Evolutionary conservation across 192 early-diverging fungal species (phyloP), one percentile per base, ranked within the genome.

Genomic region (Backusella sp.): DNA sequence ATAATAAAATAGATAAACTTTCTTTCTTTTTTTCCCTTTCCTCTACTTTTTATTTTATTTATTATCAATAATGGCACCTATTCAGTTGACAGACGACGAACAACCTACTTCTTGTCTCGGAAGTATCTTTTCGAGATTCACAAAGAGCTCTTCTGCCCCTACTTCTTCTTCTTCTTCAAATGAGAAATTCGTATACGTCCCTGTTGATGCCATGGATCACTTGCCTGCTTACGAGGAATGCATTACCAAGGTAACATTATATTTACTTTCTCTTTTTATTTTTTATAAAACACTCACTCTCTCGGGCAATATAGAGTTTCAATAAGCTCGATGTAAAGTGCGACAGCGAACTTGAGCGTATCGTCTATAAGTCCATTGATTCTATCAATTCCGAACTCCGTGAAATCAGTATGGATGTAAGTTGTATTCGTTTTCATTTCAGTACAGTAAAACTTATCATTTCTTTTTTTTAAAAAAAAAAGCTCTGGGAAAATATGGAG

Each of bases 401-500:
- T 42, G 26, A 32, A 37, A 77, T 81, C 36, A 81, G 80, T 42
- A 41, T 81, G 19, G 75, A 81, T 42, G 79, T 80, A 80, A 70
- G 36, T 19, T 17, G 15, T 11, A 28, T 30, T 28, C 12, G 4
- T 36, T 26, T 66, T 15, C 19, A 14, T 53, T 53, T 53, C 17
- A 23, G 5, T 52, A 5, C 26, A 56, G 21, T 21, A 23, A 56
- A 23, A 56, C 19, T 56, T n/a, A 56, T 26, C 11, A 44, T 19
- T 6, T 19, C 6, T 44, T 32, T 32, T 46, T 2, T 67, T 44
- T 23, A 53, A 53, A 53, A 53, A 53, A 53, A 53, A 62, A 26
- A 86, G 83, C 83, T 92, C 52, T 87, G 91, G 70, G 84, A 84
- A 52, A 75, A 90, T 74, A 85, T 88, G 23, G 90, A 92, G 77